These are phyloP conservation scores for Nymphaea thermarum DNA, from an alignment of 164 flowering plant genomes.

Conservation along the genomic window DNA sequence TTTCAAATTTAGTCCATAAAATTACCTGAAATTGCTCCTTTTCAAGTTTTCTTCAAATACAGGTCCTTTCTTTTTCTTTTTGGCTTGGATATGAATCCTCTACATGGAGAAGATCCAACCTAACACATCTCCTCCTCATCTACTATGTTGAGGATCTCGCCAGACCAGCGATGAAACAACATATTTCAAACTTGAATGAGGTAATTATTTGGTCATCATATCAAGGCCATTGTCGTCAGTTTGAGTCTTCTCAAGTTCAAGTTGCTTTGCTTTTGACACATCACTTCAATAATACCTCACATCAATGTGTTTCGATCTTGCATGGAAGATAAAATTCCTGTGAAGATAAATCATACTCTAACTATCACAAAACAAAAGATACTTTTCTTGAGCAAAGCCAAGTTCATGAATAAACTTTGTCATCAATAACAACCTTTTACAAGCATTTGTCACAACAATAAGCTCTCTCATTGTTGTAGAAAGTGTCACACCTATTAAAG, in stretches of 20 bases:
- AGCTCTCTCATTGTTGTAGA: not conserved
- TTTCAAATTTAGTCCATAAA: too few relatives aligned
- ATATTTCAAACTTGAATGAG: not conserved
- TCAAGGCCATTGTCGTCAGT: not conserved
- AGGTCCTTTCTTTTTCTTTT: too few relatives aligned
- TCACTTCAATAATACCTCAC: constrained; percentile 1
- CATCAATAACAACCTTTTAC: constrained; percentile 4
- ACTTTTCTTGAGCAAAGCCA: not conserved
- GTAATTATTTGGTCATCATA: not conserved
- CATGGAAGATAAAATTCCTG: not conserved
- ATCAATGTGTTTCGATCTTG: constrained; percentile 1
- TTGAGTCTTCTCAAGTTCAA: not conserved
- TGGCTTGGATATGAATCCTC: too few relatives aligned
- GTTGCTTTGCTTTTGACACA: not conserved
- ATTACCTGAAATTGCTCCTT: too few relatives aligned
- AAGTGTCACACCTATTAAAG: not conserved
- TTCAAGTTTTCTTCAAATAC: too few relatives aligned
- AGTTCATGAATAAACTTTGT: not conserved
- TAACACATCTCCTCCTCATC: not conserved
- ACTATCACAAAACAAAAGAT: not conserved
- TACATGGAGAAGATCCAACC: not conserved
- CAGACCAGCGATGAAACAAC: not conserved
- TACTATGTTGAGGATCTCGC: not conserved
- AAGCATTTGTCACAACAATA: not conserved
- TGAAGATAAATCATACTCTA: not conserved